Evolutionary conservation across 208 protist species (phyloP).

Genomic region (Naegleria gruberi): DNA sequence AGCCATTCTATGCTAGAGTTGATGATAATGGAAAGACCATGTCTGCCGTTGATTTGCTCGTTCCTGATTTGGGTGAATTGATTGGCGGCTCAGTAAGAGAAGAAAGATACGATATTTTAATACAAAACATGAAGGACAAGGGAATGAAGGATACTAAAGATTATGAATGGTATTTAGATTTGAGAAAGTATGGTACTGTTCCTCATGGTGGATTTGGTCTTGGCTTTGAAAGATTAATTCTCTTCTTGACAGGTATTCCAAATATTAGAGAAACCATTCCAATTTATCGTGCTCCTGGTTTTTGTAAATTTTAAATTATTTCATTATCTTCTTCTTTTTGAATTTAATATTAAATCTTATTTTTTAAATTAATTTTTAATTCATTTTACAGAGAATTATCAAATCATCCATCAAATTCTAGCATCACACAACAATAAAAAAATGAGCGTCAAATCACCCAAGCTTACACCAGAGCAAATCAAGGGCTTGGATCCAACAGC

Average conservation of each 20-base stretch:
- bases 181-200: slow-evolving; percentile 89
- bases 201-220: slow-evolving; percentile 97
- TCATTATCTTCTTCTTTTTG: too few species aligned
- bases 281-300: background rate
- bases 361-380: too few species aligned
- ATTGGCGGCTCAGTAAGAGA: slow-evolving; percentile 98
- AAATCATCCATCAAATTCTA: too few species aligned
- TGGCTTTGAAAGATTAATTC: slow-evolving; percentile 91
- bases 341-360: too few species aligned
- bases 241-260: background rate
- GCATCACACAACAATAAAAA: too few species aligned
- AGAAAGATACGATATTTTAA: slow-evolving; percentile 79
- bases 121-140: slow-evolving; percentile 77
- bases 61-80: slow-evolving; percentile 97
- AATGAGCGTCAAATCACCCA: background rate
- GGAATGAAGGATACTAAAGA: slow-evolving; percentile 71
- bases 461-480: background rate
- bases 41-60: slow-evolving; percentile 87
- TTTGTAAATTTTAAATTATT: background rate
- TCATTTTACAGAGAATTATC: too few species aligned
- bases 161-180: slow-evolving; percentile 98
- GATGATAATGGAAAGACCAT: slow-evolving; percentile 56
- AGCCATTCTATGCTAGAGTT: slow-evolving; percentile 98
- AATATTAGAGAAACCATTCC: slow-evolving; percentile 23
- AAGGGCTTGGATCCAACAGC: background rate